Conservation (phyloP, 495 filamentous ascomycete genomes). For the Cetradonia linearis region DNA sequence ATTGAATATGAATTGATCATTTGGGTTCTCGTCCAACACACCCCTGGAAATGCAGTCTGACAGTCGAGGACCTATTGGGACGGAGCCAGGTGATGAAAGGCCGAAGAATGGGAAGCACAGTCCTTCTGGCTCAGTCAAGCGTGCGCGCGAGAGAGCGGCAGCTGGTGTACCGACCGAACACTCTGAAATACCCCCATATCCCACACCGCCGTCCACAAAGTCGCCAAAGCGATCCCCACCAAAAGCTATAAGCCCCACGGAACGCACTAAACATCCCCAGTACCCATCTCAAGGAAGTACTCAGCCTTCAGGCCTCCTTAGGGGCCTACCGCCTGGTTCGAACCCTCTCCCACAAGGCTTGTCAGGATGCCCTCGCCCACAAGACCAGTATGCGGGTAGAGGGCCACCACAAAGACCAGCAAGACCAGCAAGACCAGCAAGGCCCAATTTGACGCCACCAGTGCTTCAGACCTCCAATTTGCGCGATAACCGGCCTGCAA, state of each 20-base stretch:
- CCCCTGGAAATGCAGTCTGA: conserved; percentile 18
- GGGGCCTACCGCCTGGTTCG: neutral
- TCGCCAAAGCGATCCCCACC: conserved; percentile 12
- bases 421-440: conserved; percentile 56
- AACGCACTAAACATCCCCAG: conserved; percentile 6
- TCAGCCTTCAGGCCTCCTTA: neutral
- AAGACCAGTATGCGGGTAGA: conserved; percentile 38
- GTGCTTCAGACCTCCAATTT: conserved; percentile 37
- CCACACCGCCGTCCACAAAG: conserved; percentile 28
- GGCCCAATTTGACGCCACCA: conserved; percentile 49
- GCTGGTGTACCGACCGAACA: conserved; percentile 37
- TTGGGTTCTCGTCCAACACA: neutral
- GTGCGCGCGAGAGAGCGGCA: conserved; percentile 43
- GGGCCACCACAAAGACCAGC: conserved; percentile 58
- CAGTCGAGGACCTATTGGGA: conserved; percentile 10
- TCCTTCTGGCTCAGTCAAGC: conserved; percentile 36
- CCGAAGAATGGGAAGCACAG: conserved; percentile 16
- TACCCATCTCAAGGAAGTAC: conserved; percentile 2
- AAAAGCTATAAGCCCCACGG: conserved; percentile 5
- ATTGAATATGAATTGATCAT: conserved; percentile 9
- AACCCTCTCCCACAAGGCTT: conserved; percentile 23
- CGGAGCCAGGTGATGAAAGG: conserved; percentile 4
- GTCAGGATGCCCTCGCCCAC: conserved; percentile 29
- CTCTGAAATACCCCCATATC: conserved; percentile 16
- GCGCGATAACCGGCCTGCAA: conserved; percentile 40